Evolutionary conservation across 768 basidiomycete species (phyloP), one percentile per base, ranked within the genome.

Genomic region (Pholiota molesta): DNA sequence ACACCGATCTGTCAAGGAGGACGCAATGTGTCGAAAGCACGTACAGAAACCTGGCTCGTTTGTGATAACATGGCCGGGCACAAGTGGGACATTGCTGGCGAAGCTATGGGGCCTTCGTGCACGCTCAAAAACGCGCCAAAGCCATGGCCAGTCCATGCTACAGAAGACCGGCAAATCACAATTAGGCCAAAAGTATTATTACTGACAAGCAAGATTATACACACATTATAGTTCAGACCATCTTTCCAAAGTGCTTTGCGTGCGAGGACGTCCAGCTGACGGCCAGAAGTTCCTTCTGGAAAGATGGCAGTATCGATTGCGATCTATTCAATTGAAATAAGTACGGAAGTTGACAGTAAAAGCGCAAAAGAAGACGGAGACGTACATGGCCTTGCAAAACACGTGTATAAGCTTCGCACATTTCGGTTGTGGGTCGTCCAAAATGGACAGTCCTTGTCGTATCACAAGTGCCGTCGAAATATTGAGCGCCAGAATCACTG

Each of bases 321-420:
- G 65, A 99, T 97, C 88, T 94, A 68, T 45, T 45, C 58, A 52
- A 28, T 64, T n/a, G 51, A 65, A 66, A 59, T 61, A 59, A 73
- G 68, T 52, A 58, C 65, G 61, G 58, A 69, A 64, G 52, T 42
- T 63, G 31, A 31, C 54, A 56, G 60, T 39, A 28, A 40, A 42
- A 58, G 65, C 56, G 35, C 35, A 37, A 67, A 62, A 65, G 53
- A 57, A 45, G 69, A 63, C 62, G 69, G 52, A 62, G 40, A 83
- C 92, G 69, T 79, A 94, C 93, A 78, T 99, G 97, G 8, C 96
- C 97, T 76, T 99, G 97, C 60, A 99, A 73, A 45, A 99, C 97
- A 51, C 95, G 83, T 31, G 97, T 99, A 75, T 88, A 99, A 1
- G 97, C 95, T 66, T 95, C 91, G 71, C 86, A 89, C 72, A 94